Evolutionary conservation across 805 yeast species (phyloP).

Genomic region (Schwanniomyces sp.): DNA sequence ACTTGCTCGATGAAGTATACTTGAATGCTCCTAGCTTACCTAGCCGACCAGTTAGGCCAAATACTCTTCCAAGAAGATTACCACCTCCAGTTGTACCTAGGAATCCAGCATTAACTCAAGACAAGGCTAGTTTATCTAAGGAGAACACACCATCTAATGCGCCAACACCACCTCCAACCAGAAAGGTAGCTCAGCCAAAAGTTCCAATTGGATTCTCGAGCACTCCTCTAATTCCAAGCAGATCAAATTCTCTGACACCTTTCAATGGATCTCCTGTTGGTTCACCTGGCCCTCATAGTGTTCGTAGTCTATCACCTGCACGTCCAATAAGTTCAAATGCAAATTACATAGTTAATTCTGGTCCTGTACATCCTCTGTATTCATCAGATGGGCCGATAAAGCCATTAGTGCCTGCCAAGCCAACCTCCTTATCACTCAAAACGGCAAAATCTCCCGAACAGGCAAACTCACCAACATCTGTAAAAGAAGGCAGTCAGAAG

Average conservation of each 20-base stretch:
- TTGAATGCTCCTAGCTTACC: constrained; percentile 23
- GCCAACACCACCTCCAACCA: constrained; percentile 27
- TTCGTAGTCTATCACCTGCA: constrained; percentile 34
- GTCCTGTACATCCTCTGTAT: constrained; percentile 6
- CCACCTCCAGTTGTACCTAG: constrained; percentile 24
- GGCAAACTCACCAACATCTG: constrained; percentile 2
- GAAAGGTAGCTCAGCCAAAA: constrained; percentile 12
- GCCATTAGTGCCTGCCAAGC: constrained; percentile 40
- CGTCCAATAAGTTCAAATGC: constrained; percentile 16
- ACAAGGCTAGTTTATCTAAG: neutral
- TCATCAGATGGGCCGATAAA: constrained; percentile 10
- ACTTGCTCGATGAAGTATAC: constrained; percentile 30
- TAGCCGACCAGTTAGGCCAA: constrained; percentile 9
- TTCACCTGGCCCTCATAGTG: constrained; percentile 36
- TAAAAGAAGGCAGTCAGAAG: constrained; percentile 8
- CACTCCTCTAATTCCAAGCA: constrained; percentile 39
- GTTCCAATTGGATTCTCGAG: constrained; percentile 36
- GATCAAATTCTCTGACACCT: constrained; percentile 30
- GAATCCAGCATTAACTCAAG: constrained; percentile 1
- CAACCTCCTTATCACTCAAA: constrained; percentile 20
- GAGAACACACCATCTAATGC: neutral
- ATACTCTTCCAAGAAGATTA: constrained; percentile 22
- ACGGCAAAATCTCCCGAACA: neutral
- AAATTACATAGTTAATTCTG: constrained; percentile 8
- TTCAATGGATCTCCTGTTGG: constrained; percentile 23